Evolutionary conservation across 1,139 yeast species (phyloP), one percentile per base, ranked within the genome.

Genomic region (Yamadazyma membranifaciens): DNA sequence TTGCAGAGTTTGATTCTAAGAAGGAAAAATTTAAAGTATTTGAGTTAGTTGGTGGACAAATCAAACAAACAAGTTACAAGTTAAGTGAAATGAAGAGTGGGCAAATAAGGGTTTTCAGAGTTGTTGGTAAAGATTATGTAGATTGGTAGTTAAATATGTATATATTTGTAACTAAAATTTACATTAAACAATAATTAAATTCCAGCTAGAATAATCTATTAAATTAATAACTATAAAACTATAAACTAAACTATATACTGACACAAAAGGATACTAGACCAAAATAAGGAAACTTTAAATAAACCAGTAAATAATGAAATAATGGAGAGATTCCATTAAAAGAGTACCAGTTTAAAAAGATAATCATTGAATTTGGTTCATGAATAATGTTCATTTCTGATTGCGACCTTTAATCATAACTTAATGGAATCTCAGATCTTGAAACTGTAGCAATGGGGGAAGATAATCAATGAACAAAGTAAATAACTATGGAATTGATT

Each of bases 1-100:
- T 91, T 14, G 69, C 78, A 29, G 92, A 83, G 42, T 88, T 75
- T 69, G 98, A 92, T 53, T 70, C 78, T 6, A 72, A 76, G 43
- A 89, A 88, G 69, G 79, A 79, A 44, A 88, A 87, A 62, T 71
- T 91, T 49, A 80, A 80, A 55, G 96, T 87, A 9, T 68, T 83
- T 47, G 95, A 85, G 56, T 69, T 73, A 50, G 76, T 73, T 41
- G 60, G 67, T 33, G 85, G 85, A 2, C 75, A 74, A 45, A 69
- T 84, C 33, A 76, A 68, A 46, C 78, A 75, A 46, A 83, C 80
- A 37, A 73, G 83, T 38, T 86, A 83, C 60, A 81, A 81, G 54
- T 59, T 89, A 17, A 65, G 77, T 9, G 95, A 88, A 42, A 73
- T 92, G 75, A 83, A 78, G 59, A 70, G 79, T 44, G 98, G 98